phyloP scores from a whole-genome alignment of 2,329 filamentous ascomycete genomes.

The Coniochaeta sp. region DNA sequence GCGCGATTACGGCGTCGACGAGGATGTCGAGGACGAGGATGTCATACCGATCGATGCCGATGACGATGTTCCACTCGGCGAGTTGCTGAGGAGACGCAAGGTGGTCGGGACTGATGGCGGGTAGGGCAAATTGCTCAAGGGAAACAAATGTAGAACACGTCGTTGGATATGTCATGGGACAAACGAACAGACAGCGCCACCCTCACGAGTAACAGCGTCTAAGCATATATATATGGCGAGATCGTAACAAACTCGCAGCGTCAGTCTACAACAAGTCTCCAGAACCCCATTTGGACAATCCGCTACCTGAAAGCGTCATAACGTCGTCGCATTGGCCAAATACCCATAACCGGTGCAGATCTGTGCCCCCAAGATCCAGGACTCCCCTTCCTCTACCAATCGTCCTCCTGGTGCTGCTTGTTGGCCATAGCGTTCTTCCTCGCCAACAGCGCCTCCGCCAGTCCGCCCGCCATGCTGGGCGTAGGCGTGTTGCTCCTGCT shows the following conservation, averaged over 20 bases:
- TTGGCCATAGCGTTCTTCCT: conserved; percentile 71
- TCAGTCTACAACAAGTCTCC: neutral
- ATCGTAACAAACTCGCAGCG: neutral
- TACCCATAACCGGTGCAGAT: neutral
- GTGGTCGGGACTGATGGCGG: conserved; percentile 11
- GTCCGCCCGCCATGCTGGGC: conserved; percentile 62
- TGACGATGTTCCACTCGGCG: conserved; percentile 61
- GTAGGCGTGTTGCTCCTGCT: conserved; percentile 68
- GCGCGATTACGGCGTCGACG: conserved; percentile 73
- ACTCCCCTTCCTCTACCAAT: conserved; percentile 44
- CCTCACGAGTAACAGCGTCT: neutral
- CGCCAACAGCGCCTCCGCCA: conserved; percentile 72
- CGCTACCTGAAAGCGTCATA: neutral
- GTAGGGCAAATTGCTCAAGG: neutral
- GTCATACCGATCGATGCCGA: conserved; percentile 10
- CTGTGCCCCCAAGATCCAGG: neutral
- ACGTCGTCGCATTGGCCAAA: neutral
- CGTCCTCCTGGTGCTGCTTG: conserved; percentile 58
- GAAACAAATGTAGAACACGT: neutral
- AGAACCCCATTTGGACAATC: neutral
- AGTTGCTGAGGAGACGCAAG: conserved; percentile 51
- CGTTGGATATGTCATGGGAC: neutral
- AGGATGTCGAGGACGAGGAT: conserved; percentile 50
- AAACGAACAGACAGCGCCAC: neutral
- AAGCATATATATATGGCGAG: neutral